These are phyloP conservation scores for Candida sonorensis DNA, from an alignment of 805 yeast genomes.

Conservation along the genomic window DNA sequence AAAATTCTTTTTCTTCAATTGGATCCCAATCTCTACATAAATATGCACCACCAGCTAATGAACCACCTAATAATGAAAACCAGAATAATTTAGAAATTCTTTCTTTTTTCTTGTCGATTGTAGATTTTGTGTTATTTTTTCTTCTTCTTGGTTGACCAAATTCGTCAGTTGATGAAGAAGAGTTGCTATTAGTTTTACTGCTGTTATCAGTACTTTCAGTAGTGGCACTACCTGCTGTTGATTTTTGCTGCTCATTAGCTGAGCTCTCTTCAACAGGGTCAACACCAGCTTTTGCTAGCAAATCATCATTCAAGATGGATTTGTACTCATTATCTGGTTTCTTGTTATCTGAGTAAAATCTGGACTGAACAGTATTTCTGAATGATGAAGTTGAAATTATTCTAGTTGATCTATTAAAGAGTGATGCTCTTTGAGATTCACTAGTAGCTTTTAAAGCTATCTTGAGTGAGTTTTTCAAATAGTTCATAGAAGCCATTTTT, in stretches of 20 bases:
- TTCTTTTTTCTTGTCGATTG: constrained; percentile 79
- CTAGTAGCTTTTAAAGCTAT: constrained; percentile 3
- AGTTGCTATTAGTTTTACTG: not conserved
- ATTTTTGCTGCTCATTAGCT: constrained; percentile 7
- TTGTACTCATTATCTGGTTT: constrained; percentile 25
- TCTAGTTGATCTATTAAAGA: not conserved
- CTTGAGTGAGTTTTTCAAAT: too few relatives aligned
- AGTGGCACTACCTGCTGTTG: too few relatives aligned
- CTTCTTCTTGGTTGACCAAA: constrained; percentile 31
- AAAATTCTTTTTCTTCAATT: constrained; percentile 49
- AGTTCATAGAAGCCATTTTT: too few relatives aligned
- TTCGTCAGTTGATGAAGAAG: constrained; percentile 15
- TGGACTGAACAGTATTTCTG: constrained; percentile 4
- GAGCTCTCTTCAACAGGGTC: constrained; percentile 36
- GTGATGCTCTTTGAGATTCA: too few relatives aligned
- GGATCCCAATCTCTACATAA: constrained; percentile 83
- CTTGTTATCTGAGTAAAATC: constrained; percentile 19
- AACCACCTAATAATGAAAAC: constrained; percentile 47
- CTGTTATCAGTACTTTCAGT: too few relatives aligned
- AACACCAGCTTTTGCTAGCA: constrained; percentile 79
- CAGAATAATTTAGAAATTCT: constrained; percentile 71
- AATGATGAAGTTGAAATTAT: not conserved
- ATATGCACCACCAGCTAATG: constrained; percentile 51
- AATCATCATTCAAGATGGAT: constrained; percentile 71
- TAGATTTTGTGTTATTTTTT: constrained; percentile 54